phyloP scores from a whole-genome alignment of 2,329 filamentous ascomycete species.

The Ophiocordyceps camponoti-leonardi region DNA sequence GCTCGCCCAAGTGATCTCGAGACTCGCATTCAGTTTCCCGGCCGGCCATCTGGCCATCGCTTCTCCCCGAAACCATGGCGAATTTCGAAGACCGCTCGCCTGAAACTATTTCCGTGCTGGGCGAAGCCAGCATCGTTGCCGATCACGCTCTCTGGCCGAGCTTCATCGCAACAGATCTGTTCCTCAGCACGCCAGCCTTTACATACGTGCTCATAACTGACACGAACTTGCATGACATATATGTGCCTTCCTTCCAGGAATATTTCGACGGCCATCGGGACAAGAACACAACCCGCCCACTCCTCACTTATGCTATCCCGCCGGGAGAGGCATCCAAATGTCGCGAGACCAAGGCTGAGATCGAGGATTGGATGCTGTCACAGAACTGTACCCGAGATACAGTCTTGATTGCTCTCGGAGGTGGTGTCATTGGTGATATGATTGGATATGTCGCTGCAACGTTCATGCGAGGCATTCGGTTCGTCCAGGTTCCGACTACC shows the following conservation, averaged over 20 bases:
- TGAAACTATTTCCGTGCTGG: conserved; percentile 61
- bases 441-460: conserved; percentile 94
- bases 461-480: conserved; percentile 94
- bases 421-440: conserved; percentile 95
- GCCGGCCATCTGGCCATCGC: not conserved
- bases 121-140: conserved; percentile 78
- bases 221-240: conserved; percentile 70
- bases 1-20: not conserved
- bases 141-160: conserved; percentile 80
- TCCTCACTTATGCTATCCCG: conserved; percentile 73
- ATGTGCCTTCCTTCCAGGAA: conserved; percentile 57
- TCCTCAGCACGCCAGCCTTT: conserved; percentile 61
- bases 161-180: conserved; percentile 66
- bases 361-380: conserved; percentile 93
- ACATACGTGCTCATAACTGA: conserved; percentile 96
- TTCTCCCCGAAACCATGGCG: conserved; percentile 8
- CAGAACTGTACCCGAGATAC: conserved; percentile 90
- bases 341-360: conserved; percentile 80
- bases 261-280: conserved; percentile 14
- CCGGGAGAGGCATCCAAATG: conserved; percentile 92
- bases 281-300: conserved; percentile 29
- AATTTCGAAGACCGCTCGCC: conserved; percentile 16
- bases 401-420: conserved; percentile 84
- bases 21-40: not conserved
- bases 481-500: conserved; percentile 92